These are phyloP conservation scores for Daldinia grandis DNA, from an alignment of 495 filamentous ascomycete species.

Conservation along the genomic window DNA sequence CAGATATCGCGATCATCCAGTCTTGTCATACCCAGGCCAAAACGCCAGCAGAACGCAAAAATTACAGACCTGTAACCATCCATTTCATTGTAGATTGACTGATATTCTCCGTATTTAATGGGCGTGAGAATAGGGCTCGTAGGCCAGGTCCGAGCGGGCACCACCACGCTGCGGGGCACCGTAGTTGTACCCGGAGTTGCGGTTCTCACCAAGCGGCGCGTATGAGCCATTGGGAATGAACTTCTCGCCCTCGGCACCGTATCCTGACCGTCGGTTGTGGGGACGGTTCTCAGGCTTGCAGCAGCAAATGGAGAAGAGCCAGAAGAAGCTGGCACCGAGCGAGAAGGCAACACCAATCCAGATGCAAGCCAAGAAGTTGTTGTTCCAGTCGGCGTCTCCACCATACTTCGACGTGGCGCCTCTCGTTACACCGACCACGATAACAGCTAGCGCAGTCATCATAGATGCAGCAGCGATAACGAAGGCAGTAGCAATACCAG, in stretches of 20 bases:
- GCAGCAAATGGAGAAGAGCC: slow-evolving; percentile 91
- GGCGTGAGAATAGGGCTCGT: slow-evolving; percentile 64
- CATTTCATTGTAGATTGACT: slow-evolving; percentile 2
- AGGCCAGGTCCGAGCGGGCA: slow-evolving; percentile 54
- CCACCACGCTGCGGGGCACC: slow-evolving; percentile 43
- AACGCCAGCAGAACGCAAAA: slow-evolving; percentile 47
- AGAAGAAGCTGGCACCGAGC: slow-evolving; percentile 78
- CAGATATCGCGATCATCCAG: slow-evolving; percentile 28
- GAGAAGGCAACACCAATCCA: slow-evolving; percentile 86
- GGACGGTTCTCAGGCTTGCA: slow-evolving; percentile 63
- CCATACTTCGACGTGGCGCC: slow-evolving; percentile 70
- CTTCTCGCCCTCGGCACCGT: slow-evolving; percentile 56
- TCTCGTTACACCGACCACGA: slow-evolving; percentile 75
- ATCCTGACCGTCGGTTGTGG: slow-evolving; percentile 22
- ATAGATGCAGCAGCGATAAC: slow-evolving; percentile 67
- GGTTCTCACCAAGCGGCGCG: slow-evolving; percentile 52
- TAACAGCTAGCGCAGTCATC: slow-evolving; percentile 66
- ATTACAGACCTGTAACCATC: slow-evolving; percentile 4
- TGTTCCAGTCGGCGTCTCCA: slow-evolving; percentile 69
- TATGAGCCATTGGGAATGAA: slow-evolving; percentile 54
- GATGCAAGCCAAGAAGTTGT: slow-evolving; percentile 69
- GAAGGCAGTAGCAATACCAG: slow-evolving; percentile 65
- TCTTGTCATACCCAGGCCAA: slow-evolving; percentile 42
- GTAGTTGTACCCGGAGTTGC: slow-evolving; percentile 49
- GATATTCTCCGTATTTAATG: slow-evolving; percentile 43